Evolutionary conservation across 768 basidiomycete genomes (phyloP), one percentile per base, ranked within the genome.

Genomic region (Lentinula sp.): DNA sequence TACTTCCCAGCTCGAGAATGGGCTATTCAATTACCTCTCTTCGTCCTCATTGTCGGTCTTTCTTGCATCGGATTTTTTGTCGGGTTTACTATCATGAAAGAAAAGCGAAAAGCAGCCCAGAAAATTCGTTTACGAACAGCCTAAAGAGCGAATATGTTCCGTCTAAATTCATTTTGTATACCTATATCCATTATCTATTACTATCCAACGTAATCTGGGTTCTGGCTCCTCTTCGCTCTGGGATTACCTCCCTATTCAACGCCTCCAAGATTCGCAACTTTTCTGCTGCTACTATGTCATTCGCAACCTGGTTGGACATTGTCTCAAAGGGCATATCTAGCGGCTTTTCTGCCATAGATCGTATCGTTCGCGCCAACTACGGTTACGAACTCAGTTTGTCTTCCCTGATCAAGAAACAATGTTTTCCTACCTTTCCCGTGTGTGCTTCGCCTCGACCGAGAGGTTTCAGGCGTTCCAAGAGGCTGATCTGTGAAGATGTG

Each of bases 1-100:
- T 86, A 84, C 74, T 98, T 98, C 71, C 96, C 93, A 0, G 70
- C 91, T 5, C 80, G 95, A 53, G 93, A 97, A 77, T 98, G 95
- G 93, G 95, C 93, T 9, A 79, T 98, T 54, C 84, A 90, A 18
- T 71, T 98, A 50, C 95, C 95, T 42, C 88, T 91, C 2, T 83
- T 93, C 71, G 76, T 95, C 54, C 82, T 98, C 7, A 79, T 95
- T 5, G 69, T 90, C 8, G 95, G 95, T 6, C 74, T 97, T 41
- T 79, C 86, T n/a, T 87, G 80, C 10, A 88, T 98, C 43, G 91
- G 91, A 10, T 68, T 80, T 42, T 93, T 97, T 72, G 74, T 96
- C n/a, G 91, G 88, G 4, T 78, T 73, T 9, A 93, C 93, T 4
- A 77, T 92, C 59, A 71, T 87, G 58, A 86, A 85, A 68, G 92